Evolutionary conservation across 164 flowering plant species (phyloP).

Genomic region (Tinospora cordifolia): DNA sequence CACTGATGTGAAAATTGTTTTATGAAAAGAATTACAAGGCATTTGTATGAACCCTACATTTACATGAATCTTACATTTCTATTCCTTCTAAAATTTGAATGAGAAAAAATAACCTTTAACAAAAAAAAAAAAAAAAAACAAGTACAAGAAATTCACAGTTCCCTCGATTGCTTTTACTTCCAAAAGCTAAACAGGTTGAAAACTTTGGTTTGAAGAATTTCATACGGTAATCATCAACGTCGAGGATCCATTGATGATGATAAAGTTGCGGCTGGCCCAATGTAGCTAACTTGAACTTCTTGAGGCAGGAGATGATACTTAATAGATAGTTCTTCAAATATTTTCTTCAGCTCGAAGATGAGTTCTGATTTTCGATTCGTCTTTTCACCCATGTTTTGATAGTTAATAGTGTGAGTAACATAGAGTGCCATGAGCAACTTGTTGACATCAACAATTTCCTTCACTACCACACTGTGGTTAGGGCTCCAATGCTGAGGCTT

Average conservation of each 20-base stretch:
- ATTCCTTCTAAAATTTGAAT: not conserved
- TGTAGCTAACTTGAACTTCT: constrained; percentile 50
- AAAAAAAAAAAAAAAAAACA: not conserved
- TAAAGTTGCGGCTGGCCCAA: constrained; percentile 22
- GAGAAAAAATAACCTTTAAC: not conserved
- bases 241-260: constrained; percentile 6
- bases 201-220: not conserved
- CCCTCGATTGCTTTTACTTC: not conserved
- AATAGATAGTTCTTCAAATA: constrained; percentile 59
- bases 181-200: no score
- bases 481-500: constrained; percentile 75
- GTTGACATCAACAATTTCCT: constrained; percentile 71
- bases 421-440: constrained; percentile 64
- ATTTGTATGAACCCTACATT: not conserved
- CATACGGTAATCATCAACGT: constrained; percentile 1
- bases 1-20: no score
- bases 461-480: constrained; percentile 43
- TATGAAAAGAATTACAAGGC: not conserved
- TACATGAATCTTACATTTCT: not conserved
- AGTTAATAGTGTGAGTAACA: constrained; percentile 70
- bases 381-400: constrained; percentile 60
- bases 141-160: not conserved
- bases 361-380: constrained; percentile 56
- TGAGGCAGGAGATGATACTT: constrained; percentile 73
- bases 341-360: constrained; percentile 55